Evolutionary conservation across 2,329 filamentous ascomycete species (phyloP).

Genomic region (Cercospora zeina): DNA sequence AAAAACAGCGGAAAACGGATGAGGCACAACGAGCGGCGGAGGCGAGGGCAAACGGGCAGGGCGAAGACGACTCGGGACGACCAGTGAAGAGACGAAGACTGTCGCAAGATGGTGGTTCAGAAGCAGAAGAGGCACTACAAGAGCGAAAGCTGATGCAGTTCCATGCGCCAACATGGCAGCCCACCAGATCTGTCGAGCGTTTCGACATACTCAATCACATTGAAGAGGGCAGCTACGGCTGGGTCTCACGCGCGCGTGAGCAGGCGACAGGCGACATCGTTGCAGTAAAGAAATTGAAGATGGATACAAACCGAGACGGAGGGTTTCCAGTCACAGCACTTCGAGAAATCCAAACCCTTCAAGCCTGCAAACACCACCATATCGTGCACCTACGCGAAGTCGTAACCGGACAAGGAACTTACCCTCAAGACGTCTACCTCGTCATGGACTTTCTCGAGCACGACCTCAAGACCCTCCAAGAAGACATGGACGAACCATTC

Average conservation of each 20-base stretch:
- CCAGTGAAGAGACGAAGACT: constrained; percentile 64
- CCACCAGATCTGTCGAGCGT: constrained; percentile 75
- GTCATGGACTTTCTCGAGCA: constrained; percentile 98
- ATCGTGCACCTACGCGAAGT: constrained; percentile 81
- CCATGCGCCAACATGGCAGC: constrained; percentile 65
- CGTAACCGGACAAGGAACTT: constrained; percentile 50
- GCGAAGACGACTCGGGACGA: constrained; percentile 35
- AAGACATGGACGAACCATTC: constrained; percentile 93
- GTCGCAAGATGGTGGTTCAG: constrained; percentile 50
- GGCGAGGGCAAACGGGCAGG: constrained; percentile 32
- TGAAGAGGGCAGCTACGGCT: constrained; percentile 95
- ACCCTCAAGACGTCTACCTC: constrained; percentile 69
- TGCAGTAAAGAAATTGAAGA: constrained; percentile 90
- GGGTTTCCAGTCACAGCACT: constrained; percentile 90
- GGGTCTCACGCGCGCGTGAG: constrained; percentile 82
- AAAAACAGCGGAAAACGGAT: constrained; percentile 72
- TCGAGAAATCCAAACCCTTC: constrained; percentile 88
- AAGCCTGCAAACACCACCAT: constrained; percentile 76
- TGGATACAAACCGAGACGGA: constrained; percentile 70
- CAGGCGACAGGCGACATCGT: constrained; percentile 74
- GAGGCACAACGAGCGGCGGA: constrained; percentile 45
- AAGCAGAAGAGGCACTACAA: constrained; percentile 38
- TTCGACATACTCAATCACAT: constrained; percentile 95
- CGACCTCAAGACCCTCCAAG: constrained; percentile 88
- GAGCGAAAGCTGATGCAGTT: constrained; percentile 69